Evolutionary conservation across 108 stramenopile species (phyloP).

Genomic region (Licmophora abbreviata): DNA sequence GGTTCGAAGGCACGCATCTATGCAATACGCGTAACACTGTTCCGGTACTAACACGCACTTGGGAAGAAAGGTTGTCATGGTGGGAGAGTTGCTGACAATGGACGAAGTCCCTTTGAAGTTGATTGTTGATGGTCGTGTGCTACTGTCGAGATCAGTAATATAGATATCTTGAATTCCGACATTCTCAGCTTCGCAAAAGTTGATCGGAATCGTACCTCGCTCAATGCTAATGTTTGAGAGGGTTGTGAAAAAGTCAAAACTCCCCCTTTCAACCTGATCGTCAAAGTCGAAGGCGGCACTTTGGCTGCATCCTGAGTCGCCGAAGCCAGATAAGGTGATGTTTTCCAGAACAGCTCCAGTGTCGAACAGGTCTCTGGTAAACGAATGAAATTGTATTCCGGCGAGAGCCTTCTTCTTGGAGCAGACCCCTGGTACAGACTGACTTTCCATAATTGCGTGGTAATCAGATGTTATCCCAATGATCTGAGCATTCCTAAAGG

Average conservation of each 20-base stretch:
- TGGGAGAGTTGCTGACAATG: constrained; percentile 1
- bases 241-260: neutral
- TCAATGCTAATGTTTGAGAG: neutral
- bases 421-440: too few relatives aligned
- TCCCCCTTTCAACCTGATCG: constrained; percentile 1
- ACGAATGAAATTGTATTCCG: neutral
- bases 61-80: neutral
- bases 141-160: neutral
- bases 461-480: constrained; percentile 2
- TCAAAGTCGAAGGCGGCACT: neutral
- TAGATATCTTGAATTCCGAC: neutral
- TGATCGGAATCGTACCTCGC: neutral
- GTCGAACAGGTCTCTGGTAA: constrained; percentile 1
- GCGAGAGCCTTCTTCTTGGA: too few relatives aligned
- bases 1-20: constrained; percentile 23
- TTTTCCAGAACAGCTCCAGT: neutral
- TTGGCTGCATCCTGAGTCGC: neutral
- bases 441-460: too few relatives aligned
- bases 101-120: neutral
- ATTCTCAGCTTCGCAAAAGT: neutral
- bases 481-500: neutral
- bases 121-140: neutral
- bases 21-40: constrained; percentile 17
- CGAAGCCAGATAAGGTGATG: neutral
- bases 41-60: neutral